Conservation (phyloP, 2,329 filamentous ascomycete species). For the Chaetomiaceae sp. region DNA sequence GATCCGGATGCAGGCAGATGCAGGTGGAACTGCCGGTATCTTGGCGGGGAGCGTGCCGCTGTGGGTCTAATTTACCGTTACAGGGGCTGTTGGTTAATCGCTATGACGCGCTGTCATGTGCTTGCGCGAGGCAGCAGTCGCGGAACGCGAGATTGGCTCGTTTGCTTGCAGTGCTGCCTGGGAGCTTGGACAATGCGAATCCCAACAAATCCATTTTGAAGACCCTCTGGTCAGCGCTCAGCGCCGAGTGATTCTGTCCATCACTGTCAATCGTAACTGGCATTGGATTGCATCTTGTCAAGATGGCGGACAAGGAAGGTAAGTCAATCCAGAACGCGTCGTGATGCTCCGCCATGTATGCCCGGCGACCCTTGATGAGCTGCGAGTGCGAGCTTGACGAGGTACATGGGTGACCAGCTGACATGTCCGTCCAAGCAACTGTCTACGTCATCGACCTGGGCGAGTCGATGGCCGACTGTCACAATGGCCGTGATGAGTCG, state of each 20-base stretch:
- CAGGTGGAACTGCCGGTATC: too few relatives aligned
- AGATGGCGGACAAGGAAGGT: constrained; percentile 81
- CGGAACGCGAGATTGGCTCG: constrained; percentile 9
- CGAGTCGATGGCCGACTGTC: constrained; percentile 69
- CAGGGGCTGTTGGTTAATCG: constrained; percentile 12
- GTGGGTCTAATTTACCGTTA: not conserved
- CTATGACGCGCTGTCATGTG: constrained; percentile 22
- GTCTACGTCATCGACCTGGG: constrained; percentile 90
- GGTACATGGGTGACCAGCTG: too few relatives aligned
- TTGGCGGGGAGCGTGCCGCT: constrained; percentile 1
- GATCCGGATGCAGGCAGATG: too few relatives aligned
- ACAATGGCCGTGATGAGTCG: constrained; percentile 64
- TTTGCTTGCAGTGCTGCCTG: constrained; percentile 19
- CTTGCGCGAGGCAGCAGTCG: constrained; percentile 19
- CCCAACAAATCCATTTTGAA: not conserved
- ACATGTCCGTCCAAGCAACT: constrained; percentile 45
- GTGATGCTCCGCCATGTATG: too few relatives aligned
- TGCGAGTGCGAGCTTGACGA: too few relatives aligned
- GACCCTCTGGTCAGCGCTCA: not conserved
- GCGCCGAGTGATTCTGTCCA: not conserved
- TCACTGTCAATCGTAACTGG: not conserved
- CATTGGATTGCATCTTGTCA: constrained; percentile 19
- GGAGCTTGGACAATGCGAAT: not conserved
- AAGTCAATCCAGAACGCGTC: too few relatives aligned
- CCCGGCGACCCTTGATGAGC: too few relatives aligned